Conservation (phyloP, 352 stramenopile genomes). For the Pelagophyceae sp. region DNA sequence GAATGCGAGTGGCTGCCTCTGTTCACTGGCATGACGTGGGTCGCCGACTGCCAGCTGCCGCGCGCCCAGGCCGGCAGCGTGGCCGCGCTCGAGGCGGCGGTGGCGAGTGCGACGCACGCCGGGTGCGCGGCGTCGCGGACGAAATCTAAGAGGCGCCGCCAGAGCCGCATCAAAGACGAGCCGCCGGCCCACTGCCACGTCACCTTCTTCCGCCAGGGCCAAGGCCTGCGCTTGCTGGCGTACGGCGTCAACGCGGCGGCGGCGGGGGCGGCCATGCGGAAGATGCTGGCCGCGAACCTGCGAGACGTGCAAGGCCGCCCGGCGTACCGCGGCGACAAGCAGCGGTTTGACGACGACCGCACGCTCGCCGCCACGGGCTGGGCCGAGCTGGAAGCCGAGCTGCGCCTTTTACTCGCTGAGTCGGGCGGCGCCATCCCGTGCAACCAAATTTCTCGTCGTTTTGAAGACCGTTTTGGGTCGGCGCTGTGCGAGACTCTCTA, state of each 20-base stretch:
- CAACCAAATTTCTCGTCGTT: conserved; percentile 2
- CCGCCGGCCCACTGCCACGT: not conserved
- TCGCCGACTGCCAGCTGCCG: not conserved
- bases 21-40: too few species aligned
- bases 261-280: not conserved
- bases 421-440: not conserved
- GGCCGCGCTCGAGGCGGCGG: not conserved
- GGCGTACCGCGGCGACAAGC: not conserved
- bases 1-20: too few species aligned
- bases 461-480: not conserved
- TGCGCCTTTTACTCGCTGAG: not conserved
- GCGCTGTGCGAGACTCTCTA: conserved; percentile 13
- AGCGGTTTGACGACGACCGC: not conserved
- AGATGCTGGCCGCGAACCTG: not conserved
- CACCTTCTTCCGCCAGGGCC: not conserved
- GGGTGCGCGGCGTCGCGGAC: not conserved
- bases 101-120: not conserved
- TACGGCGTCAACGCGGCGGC: conserved; percentile 11
- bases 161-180: not conserved
- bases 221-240: not conserved
- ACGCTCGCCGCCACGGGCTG: not conserved
- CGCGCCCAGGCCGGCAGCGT: not conserved
- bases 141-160: conserved; percentile 7
- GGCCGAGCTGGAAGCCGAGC: not conserved
- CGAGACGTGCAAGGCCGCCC: not conserved